These are phyloP conservation scores for Ascochyta viciae-villosae DNA, from an alignment of 2,329 filamentous ascomycete species.

Conservation along the genomic window DNA sequence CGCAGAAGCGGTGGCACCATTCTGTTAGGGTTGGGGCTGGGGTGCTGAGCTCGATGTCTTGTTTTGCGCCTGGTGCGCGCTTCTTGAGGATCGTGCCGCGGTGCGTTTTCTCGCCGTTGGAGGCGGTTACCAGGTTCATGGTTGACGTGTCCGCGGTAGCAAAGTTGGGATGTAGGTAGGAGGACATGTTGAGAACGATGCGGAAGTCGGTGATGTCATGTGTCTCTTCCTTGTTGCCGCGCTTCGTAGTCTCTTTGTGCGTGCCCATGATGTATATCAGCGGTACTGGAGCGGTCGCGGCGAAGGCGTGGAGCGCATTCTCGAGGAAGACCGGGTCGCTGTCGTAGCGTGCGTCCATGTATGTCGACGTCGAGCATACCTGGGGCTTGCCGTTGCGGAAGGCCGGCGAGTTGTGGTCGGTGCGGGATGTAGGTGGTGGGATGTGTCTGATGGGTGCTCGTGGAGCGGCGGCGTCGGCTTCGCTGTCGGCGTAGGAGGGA, in stretches of 20 bases:
- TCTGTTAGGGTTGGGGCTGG: slow-evolving; percentile 55
- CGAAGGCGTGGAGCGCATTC: slow-evolving; percentile 33
- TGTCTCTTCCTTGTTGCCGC: slow-evolving; percentile 46
- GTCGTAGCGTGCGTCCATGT: slow-evolving; percentile 44
- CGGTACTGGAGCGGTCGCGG: slow-evolving; percentile 39
- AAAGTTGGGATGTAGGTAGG: slow-evolving; percentile 37
- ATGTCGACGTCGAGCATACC: slow-evolving; percentile 33
- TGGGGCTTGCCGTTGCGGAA: slow-evolving; percentile 38
- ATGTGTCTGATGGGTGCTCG: slow-evolving; percentile 33
- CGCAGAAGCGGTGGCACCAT: slow-evolving; percentile 75
- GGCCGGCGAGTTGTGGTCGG: slow-evolving; percentile 32
- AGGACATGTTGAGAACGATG: slow-evolving; percentile 44
- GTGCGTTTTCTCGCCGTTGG: slow-evolving; percentile 66
- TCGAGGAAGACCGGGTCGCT: slow-evolving; percentile 43
- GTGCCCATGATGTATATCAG: slow-evolving; percentile 49
- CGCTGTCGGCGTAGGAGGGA: slow-evolving; percentile 47
- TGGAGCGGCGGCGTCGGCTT: slow-evolving; percentile 25
- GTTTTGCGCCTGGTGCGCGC: slow-evolving; percentile 56
- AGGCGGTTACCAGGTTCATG: slow-evolving; percentile 54
- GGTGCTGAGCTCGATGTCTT: slow-evolving; percentile 56
- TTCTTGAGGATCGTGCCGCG: slow-evolving; percentile 69
- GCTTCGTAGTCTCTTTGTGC: slow-evolving; percentile 46
- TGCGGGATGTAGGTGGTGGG: slow-evolving; percentile 36
- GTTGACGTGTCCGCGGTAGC: slow-evolving; percentile 23
- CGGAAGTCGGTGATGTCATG: slow-evolving; percentile 48